These are phyloP conservation scores for Penicillium verhagenii DNA, from an alignment of 495 filamentous ascomycete genomes.

Conservation along the genomic window DNA sequence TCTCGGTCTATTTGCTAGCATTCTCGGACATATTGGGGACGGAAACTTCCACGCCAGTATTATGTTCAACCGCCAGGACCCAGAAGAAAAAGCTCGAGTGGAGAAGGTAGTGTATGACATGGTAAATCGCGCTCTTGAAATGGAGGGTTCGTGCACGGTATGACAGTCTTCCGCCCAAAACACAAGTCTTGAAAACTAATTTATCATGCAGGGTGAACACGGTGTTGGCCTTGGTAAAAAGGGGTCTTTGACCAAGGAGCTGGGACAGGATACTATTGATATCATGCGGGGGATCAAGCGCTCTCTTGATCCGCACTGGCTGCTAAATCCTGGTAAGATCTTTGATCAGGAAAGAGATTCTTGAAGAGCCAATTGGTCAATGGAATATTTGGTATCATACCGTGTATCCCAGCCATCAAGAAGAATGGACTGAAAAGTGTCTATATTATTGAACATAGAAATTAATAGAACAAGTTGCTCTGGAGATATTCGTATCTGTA, in stretches of 20 bases:
- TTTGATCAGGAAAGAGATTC: conserved; percentile 52
- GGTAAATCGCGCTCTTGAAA: conserved; percentile 76
- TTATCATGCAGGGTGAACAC: conserved; percentile 67
- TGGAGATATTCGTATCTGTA: background rate
- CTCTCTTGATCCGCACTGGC: conserved; percentile 84
- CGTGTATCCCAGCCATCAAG: background rate
- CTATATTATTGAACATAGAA: background rate
- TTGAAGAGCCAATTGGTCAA: background rate
- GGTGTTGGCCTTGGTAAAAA: conserved; percentile 89
- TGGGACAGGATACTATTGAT: conserved; percentile 76
- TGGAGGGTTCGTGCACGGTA: conserved; percentile 89
- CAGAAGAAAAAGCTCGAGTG: conserved; percentile 56
- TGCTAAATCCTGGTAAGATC: conserved; percentile 91
- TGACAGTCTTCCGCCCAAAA: conserved; percentile 1
- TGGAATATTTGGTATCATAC: background rate
- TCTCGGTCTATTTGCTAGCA: conserved; percentile 74
- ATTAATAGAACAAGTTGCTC: background rate
- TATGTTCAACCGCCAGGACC: conserved; percentile 63
- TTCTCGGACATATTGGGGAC: conserved; percentile 79
- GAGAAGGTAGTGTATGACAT: conserved; percentile 77
- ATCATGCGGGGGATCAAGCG: conserved; percentile 85
- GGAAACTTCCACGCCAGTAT: conserved; percentile 90
- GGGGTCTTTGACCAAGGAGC: conserved; percentile 71
- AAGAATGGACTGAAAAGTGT: background rate
- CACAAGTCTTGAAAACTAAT: conserved; percentile 7